Evolutionary conservation across 2,329 filamentous ascomycete genomes (phyloP).

Genomic region (Scedosporium apiospermum): DNA sequence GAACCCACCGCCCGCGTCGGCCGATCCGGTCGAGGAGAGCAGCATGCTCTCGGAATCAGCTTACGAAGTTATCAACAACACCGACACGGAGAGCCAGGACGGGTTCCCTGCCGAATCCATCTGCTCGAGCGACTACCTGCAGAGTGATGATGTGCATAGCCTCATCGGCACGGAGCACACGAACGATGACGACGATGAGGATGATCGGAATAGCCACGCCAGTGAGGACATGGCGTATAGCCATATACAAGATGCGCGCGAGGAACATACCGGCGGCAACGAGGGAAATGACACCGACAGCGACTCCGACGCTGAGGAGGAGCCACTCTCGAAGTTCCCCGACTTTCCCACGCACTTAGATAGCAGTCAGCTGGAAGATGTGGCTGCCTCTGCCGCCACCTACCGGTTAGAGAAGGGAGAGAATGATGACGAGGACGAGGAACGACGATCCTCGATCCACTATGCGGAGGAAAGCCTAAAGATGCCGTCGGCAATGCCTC

Average conservation of each 20-base stretch:
- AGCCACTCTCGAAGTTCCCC: not conserved
- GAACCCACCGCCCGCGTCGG: slow-evolving; percentile 20
- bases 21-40: slow-evolving; percentile 34
- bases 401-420: slow-evolving; percentile 3
- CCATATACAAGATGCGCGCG: slow-evolving; percentile 1
- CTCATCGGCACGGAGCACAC: slow-evolving; percentile 39
- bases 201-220: slow-evolving; percentile 10
- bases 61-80: slow-evolving; percentile 46
- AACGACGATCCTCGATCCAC: slow-evolving; percentile 25
- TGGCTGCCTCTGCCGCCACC: not conserved
- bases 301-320: slow-evolving; percentile 14
- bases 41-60: slow-evolving; percentile 42
- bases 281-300: slow-evolving; percentile 11
- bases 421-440: not conserved
- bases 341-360: not conserved
- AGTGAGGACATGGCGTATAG: not conserved
- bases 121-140: slow-evolving; percentile 37
- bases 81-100: slow-evolving; percentile 44
- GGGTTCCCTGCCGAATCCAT: slow-evolving; percentile 39
- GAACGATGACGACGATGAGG: slow-evolving; percentile 31
- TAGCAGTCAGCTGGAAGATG: slow-evolving; percentile 3
- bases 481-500: slow-evolving; percentile 23
- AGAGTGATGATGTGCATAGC: slow-evolving; percentile 42
- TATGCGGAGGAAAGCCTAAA: slow-evolving; percentile 40
- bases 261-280: slow-evolving; percentile 7